Base-by-base conservation (phyloP, 768 basidiomycete species). In the Arthromyces matolae region DNA sequence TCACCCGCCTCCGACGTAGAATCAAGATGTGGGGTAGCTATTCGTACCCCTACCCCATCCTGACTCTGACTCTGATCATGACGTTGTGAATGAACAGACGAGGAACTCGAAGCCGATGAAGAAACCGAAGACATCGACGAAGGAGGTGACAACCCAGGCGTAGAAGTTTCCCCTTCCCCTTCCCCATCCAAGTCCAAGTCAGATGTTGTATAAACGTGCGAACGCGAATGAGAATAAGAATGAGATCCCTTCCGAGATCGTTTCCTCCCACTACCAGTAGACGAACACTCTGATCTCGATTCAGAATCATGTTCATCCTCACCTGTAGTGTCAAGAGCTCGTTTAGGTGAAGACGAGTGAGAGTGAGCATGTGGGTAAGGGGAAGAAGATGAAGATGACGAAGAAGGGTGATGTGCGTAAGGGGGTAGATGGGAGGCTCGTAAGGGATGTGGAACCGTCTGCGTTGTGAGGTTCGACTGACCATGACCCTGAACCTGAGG, bases 301-400 rank as follows among this genome's bases (percentile, higher is more conserved):
- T n/a, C n/a, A n/a, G n/a, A n/a, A n/a, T n/a, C n/a, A n/a, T n/a
- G n/a, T n/a, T n/a, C n/a, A 22, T 52, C 54, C 28, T 57, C 60
- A 20, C 45, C 62, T 23, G 63, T 60, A 18, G 64, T 65, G 47
- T 68, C 68, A 47, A 70, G 68, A 1, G 68, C 61, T 16, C 70
- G 56, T 58, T 57, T 63, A 24, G 51, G 56, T 0, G 79, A 73
- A 8, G 19, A 20, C 39, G 42, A n/a, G 39, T 28, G 18, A 28
- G 35, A 4, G 41, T 20, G 19, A 16, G 14, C 14, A 18, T 16
- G 22, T 3, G 35, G 19, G 28, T 12, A 13, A 9, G 27, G 12
- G 29, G 45, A 4, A 8, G 42, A 20, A 10, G 42, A 29, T 1
- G 29, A 10, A 2, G 42, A n/a, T 1, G 22, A 33, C 3, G 42